Evolutionary conservation across 306 rosid species (phyloP), one percentile per base, ranked within the genome.

Genomic region (Vigna unguiculata): DNA sequence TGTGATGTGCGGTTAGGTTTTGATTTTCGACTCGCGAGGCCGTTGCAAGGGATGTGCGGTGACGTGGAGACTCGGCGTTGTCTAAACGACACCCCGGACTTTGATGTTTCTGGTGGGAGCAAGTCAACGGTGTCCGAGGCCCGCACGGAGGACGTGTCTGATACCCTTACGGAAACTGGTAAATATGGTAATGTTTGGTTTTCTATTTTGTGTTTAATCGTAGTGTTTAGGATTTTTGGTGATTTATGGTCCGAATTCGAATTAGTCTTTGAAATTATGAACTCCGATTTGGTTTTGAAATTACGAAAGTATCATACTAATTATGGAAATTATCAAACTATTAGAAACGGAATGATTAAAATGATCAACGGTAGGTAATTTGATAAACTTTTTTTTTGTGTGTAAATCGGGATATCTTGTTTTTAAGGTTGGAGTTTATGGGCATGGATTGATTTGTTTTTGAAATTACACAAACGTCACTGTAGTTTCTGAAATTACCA

Each of bases 41-140:
- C 90, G 9, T 78, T 87, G 80, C 87, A 83, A 12, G 87, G 83
- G 79, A 58, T 81, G 48, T 77, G 86, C 59, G 71, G 74, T 73
- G 60, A 78, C 32, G 41, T 48, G 47, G 82, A 75, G 77, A 60
- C 68, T 34, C 64, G 45, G 11, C 77, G 46, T 3, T 71, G 41
- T 72, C 76, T 2, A 79, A 38, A 67, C 22, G 58, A 69, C 49
- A 32, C 78, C 30, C 75, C 24, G 0, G 88, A 80, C 58, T 2
- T 47, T 81, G 82, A 63, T 11, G 61, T 71, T 46, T n/a, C 79
- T 43, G 63, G 60, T 19, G 88, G 59, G 52, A 71, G 66, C 49
- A 63, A 68, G 61, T 45, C 46, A 38, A 63, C 70, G 68, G 76
- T 36, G 34, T 10, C 78, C n/a, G 90, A 83, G 49, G 60, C 85